Conservation (phyloP, 2,329 filamentous ascomycete species). For the Sporothrix pallida region DNA sequence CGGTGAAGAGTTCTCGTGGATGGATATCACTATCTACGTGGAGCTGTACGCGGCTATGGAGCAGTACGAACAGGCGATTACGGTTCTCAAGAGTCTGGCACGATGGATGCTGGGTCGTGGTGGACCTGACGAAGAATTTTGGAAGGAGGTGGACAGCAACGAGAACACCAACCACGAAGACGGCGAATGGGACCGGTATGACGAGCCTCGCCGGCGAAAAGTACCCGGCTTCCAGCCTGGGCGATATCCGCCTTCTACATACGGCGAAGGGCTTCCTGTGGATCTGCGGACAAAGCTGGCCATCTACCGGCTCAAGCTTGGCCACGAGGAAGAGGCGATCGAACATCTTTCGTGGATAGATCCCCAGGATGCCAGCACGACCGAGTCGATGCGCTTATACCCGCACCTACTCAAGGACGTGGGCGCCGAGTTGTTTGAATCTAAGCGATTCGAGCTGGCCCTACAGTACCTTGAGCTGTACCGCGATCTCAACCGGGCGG, state of each 20-base stretch:
- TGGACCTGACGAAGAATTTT: slow-evolving; percentile 68
- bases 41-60: slow-evolving; percentile 74
- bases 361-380: slow-evolving; percentile 60
- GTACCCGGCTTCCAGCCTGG: slow-evolving; percentile 66
- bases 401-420: slow-evolving; percentile 79
- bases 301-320: slow-evolving; percentile 76
- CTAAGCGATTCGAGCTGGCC: slow-evolving; percentile 49
- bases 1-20: slow-evolving; percentile 65
- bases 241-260: slow-evolving; percentile 61
- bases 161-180: slow-evolving; percentile 66
- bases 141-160: slow-evolving; percentile 67
- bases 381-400: slow-evolving; percentile 65
- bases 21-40: slow-evolving; percentile 82
- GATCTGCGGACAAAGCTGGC: slow-evolving; percentile 86
- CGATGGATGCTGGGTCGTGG: slow-evolving; percentile 81
- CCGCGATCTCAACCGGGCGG: slow-evolving; percentile 52
- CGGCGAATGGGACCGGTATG: slow-evolving; percentile 83
- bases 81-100: slow-evolving; percentile 71
- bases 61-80: slow-evolving; percentile 69
- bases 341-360: slow-evolving; percentile 72
- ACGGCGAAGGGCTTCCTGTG: slow-evolving; percentile 76
- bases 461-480: slow-evolving; percentile 64
- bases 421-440: slow-evolving; percentile 55
- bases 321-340: slow-evolving; percentile 73
- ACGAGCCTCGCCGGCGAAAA: slow-evolving; percentile 65